A percentile compares a stretch with the other conserved stretches of the same genome.
These are phyloP conservation scores for Xylaria grammica DNA, from an alignment of 495 filamentous ascomycete species.

Conservation along the genomic window DNA sequence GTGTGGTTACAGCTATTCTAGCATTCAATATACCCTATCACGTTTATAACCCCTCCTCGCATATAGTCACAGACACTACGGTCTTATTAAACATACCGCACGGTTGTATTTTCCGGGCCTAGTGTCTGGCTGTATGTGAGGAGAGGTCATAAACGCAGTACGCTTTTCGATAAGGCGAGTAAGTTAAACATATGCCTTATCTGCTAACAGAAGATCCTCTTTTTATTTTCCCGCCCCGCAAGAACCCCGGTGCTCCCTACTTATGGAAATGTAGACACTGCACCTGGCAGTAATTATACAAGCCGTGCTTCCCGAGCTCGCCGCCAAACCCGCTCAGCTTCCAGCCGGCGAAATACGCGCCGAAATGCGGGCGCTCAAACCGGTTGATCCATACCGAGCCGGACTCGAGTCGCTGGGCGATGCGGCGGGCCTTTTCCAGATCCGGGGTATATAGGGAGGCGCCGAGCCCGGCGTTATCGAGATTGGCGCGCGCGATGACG, in stretches of 20 bases:
- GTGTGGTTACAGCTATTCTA: background rate
- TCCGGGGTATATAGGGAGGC: slow-evolving; percentile 64
- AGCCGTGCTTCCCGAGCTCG: slow-evolving; percentile 64
- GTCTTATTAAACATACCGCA: background rate
- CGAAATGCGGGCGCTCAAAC: slow-evolving; percentile 53
- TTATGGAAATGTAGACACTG: slow-evolving; percentile 53
- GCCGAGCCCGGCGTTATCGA: slow-evolving; percentile 60
- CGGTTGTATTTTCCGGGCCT: too few relatives aligned
- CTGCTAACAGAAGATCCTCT: too few relatives aligned
- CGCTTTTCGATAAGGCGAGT: too few relatives aligned
- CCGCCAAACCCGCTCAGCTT: slow-evolving; percentile 71
- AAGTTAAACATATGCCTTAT: too few relatives aligned
- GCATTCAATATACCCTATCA: background rate
- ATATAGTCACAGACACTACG: too few relatives aligned
- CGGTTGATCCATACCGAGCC: slow-evolving; percentile 66
- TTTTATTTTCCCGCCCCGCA: too few relatives aligned
- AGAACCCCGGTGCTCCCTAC: background rate
- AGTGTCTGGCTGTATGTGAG: too few relatives aligned
- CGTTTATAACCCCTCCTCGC: too few relatives aligned
- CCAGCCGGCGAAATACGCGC: slow-evolving; percentile 65
- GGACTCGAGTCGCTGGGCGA: slow-evolving; percentile 58
- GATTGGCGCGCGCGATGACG: slow-evolving; percentile 62
- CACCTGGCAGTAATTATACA: slow-evolving; percentile 65
- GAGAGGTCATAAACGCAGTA: too few relatives aligned
- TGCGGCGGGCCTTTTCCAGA: slow-evolving; percentile 51